Evolutionary conservation across 148 eudicot species (phyloP).

Genomic region (Vaccinium myrtillus): DNA sequence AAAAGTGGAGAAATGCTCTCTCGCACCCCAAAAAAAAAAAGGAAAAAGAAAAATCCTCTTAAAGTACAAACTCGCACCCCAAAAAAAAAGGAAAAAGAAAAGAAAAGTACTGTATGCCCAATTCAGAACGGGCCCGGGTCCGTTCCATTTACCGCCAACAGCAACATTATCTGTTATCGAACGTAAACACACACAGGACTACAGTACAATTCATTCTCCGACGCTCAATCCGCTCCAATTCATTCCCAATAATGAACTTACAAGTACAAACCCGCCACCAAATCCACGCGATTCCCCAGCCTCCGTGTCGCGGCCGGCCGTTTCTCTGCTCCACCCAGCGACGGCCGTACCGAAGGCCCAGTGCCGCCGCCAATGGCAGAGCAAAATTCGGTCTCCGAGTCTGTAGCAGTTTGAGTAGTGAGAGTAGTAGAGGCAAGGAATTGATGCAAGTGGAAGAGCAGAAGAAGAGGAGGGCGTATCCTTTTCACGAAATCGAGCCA

Average conservation of each 20-base stretch:
- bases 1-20: no score
- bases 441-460: neutral
- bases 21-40: no score
- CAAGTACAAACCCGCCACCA: constrained; percentile 15
- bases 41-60: no score
- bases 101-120: no score
- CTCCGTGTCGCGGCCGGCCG: constrained; percentile 13
- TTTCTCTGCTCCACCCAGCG: constrained; percentile 14
- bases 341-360: neutral
- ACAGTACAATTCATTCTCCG: neutral
- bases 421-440: constrained; percentile 7
- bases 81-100: no score
- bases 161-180: constrained; percentile 11
- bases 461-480: constrained; percentile 57
- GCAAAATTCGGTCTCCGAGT: constrained; percentile 8
- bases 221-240: neutral
- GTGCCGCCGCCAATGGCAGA: neutral
- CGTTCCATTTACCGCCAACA: constrained; percentile 2
- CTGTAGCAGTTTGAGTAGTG: neutral
- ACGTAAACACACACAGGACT: no score
- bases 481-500: constrained; percentile 80
- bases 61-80: no score
- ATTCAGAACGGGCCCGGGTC: neutral
- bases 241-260: constrained; percentile 7
- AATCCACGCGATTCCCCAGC: constrained; percentile 21